These are phyloP conservation scores for Tulasnella calospora DNA, from an alignment of 768 basidiomycete genomes.

Conservation along the genomic window DNA sequence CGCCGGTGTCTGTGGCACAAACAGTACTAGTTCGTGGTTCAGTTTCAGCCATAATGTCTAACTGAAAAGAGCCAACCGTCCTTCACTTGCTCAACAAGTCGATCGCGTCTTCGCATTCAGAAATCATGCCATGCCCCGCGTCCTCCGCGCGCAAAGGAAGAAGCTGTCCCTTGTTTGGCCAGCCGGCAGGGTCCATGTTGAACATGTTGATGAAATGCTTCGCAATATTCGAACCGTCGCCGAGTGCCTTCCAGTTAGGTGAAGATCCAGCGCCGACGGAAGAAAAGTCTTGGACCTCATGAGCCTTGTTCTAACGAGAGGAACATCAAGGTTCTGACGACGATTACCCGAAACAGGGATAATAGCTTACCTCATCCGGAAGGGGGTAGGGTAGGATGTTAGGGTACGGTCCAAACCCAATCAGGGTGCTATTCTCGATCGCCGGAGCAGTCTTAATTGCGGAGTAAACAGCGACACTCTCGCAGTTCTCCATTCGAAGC, in stretches of 20 bases:
- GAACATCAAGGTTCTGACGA: neutral
- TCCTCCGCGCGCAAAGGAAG: neutral
- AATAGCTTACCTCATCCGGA: neutral
- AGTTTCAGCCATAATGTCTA: neutral
- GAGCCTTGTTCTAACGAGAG: neutral
- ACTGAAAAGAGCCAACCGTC: no score
- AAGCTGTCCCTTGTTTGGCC: neutral
- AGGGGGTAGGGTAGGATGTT: neutral
- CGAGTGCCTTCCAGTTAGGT: neutral
- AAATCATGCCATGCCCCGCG: neutral
- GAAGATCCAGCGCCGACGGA: neutral
- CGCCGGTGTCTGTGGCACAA: neutral
- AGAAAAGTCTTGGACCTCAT: constrained; percentile 14
- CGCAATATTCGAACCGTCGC: neutral
- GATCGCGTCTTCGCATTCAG: neutral
- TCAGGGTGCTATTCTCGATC: constrained; percentile 2
- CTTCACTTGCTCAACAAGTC: neutral
- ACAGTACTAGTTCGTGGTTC: neutral
- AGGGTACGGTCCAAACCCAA: constrained; percentile 4
- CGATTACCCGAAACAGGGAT: neutral
- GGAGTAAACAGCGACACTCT: neutral
- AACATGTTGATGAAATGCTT: neutral
- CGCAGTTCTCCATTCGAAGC: constrained; percentile 17
- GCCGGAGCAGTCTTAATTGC: neutral
- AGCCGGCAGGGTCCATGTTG: neutral